Evolutionary conservation across 176 grass and related monocot species (phyloP).

Genomic region (bread wheat (Triticum aestivum)): DNA sequence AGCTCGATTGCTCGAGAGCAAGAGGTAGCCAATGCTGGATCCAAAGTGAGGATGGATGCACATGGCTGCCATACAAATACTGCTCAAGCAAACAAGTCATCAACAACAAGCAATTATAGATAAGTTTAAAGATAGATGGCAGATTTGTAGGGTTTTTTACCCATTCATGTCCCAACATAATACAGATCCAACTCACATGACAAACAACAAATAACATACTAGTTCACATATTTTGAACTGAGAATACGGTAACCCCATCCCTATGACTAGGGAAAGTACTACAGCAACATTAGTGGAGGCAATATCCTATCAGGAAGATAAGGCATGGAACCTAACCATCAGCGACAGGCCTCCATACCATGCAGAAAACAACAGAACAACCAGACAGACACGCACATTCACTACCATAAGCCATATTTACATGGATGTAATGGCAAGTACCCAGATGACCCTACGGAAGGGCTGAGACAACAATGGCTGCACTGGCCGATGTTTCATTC

Average conservation of each 20-base stretch:
- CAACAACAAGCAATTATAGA: slow-evolving; percentile 9
- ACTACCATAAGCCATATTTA: slow-evolving; percentile 51
- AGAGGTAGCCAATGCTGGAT: slow-evolving; percentile 8
- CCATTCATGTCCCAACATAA: slow-evolving; percentile 14
- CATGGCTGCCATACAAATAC: slow-evolving; percentile 22
- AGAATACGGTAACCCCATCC: slow-evolving; percentile 19
- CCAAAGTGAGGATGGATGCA: background rate
- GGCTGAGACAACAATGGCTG: slow-evolving; percentile 30
- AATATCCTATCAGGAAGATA: slow-evolving; percentile 21
- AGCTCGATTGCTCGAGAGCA: background rate
- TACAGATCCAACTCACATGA: slow-evolving; percentile 12
- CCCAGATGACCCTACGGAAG: slow-evolving; percentile 32
- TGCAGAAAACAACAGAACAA: slow-evolving; percentile 22
- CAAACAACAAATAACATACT: slow-evolving; percentile 29
- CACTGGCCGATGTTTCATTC: slow-evolving; percentile 5
- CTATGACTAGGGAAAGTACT: slow-evolving; percentile 26
- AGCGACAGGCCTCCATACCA: background rate
- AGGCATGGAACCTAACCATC: slow-evolving; percentile 15
- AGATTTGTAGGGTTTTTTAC: background rate
- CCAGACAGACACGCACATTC: background rate
- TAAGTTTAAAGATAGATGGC: background rate
- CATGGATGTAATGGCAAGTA: slow-evolving; percentile 36
- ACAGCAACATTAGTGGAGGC: background rate
- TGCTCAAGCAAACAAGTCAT: slow-evolving; percentile 34
- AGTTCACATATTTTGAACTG: slow-evolving; percentile 8